Base-by-base conservation (phyloP, 371 early-diverging fungal species). In the Zancudomyces culisetae region DNA sequence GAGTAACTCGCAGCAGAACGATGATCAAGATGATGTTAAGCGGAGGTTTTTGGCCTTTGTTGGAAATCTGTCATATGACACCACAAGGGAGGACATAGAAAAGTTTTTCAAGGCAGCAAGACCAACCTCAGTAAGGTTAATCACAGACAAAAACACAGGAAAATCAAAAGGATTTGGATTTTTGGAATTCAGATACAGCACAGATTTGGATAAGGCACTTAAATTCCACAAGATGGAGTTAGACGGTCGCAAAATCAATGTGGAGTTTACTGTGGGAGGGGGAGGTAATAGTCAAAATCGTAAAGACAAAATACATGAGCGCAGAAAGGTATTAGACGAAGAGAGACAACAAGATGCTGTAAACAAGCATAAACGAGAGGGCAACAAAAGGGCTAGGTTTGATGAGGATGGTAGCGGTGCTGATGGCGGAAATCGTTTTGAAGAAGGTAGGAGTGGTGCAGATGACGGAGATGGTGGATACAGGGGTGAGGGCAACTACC, bases 261-360 rank as follows among this genome's bases (percentile, higher is more conserved):
- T 85, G 26, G 84, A 83, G 57, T 55, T 85, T 55, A 83, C 85
- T n/a, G 84, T 78, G 27, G 85, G 85, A 49, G 82, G 81, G 42
- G 85, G 85, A 45, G 85, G 85, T 42, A 77, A 71, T 54, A 78
- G 77, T 59, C 73, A 74, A 27, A 59, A 62, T 18, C 71, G 83
- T 43, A 74, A 68, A 52, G 63, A 79, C 22, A 82, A 81, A 57
- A 60, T 85, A 40, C 71, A 75, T 48, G 59, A 63, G 1, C 80
- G 79, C 55, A 77, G 81, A 41, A 75, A 79, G 26, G 68, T 76
- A 26, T 59, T 85, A 51, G 65, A 74, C 26, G 66, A 76, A 54
- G 83, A 83, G 62, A 67, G 82, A 49, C 35, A 35, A 35, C n/a
- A n/a, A n/a, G n/a, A n/a, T n/a, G n/a, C n/a, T n/a, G n/a, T n/a